A percentile compares a stretch with the other conserved stretches of the same genome.
phyloP scores from a whole-genome alignment of 768 basidiomycete species.

The Pilatotrama ljubarskyi region DNA sequence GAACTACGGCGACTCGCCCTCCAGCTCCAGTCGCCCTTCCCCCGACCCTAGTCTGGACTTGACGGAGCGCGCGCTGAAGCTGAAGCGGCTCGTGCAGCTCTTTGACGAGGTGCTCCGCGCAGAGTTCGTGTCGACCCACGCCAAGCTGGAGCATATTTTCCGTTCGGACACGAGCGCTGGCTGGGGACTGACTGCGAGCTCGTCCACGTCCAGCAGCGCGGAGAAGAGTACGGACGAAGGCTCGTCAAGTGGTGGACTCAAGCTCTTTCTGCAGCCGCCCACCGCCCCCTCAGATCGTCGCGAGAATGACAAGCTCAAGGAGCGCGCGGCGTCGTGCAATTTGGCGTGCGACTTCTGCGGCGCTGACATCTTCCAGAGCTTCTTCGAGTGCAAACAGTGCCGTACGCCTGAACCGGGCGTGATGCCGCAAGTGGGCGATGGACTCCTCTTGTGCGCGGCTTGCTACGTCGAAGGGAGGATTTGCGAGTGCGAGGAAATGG shows the following conservation, averaged over 20 bases:
- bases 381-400: constrained; percentile 68
- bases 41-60: constrained; percentile 24
- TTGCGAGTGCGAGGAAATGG: constrained; percentile 65
- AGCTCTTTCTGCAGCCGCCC: background rate
- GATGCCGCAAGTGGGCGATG: constrained; percentile 36
- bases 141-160: constrained; percentile 16
- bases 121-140: constrained; percentile 27
- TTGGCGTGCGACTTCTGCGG: constrained; percentile 78
- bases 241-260: background rate
- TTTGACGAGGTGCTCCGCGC: constrained; percentile 28
- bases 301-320: constrained; percentile 17
- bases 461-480: constrained; percentile 80
- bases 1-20: background rate
- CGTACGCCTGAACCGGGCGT: background rate
- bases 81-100: constrained; percentile 20
- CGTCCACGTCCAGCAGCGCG: too few relatives aligned
- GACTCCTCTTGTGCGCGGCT: constrained; percentile 59
- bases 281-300: background rate
- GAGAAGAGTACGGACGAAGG: background rate
- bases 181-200: background rate
- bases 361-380: constrained; percentile 79
- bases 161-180: background rate
- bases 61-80: constrained; percentile 19
- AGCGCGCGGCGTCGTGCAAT: constrained; percentile 15
- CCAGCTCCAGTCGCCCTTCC: background rate